Evolutionary conservation across 441 rosid species (phyloP), one percentile per base, ranked within the genome.

Genomic region (Populus tomentosa): DNA sequence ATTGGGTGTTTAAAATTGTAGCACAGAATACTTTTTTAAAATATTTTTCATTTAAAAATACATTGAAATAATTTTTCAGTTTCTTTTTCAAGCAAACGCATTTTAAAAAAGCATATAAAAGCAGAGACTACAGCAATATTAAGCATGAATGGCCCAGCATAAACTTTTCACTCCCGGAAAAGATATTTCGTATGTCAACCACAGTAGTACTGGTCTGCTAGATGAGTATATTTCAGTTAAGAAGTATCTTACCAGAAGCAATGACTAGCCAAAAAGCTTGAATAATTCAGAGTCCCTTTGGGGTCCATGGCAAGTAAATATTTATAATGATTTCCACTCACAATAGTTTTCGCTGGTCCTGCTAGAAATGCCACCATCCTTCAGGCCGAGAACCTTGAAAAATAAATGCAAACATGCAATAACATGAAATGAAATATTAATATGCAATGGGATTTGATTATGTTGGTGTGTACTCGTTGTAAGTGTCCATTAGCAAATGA

Each of bases 261-360:
- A 71, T 77, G 63, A 36, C 78, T 56, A 46, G 72, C 79, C 75
- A 77, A 65, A 64, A 59, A 61, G 59, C 68, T 30, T 18, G 21
- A 46, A 62, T 33, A 68, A 62, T 53, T 76, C 36, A 40, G 10
- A 68, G 64, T 50, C 36, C 33, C 74, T 70, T 21, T 50, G 72
- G 80, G 69, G 38, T n/a, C 33, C 36, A 6, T 63, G 64, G 70
- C 20, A 30, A 7, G 64, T 33, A 50, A 1, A 65, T 24, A 42
- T 50, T 50, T 20, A 74, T 67, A 67, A 42, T 33, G 56, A 46
- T 56, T 46, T 69, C 73, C 36, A 75, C 73, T 66, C 50, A 74
- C 62, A 71, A 56, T 67, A 78, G 69, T 80, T n/a, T 46, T 32
- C 50, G 40, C 23, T 63, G 78, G 80, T 69, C 80, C 79, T 69